Percentiles rank a stretch among this genome's conserved stretches.
Conservation (phyloP, 2,329 filamentous ascomycete genomes). For the Orbilia ellipsospora region DNA sequence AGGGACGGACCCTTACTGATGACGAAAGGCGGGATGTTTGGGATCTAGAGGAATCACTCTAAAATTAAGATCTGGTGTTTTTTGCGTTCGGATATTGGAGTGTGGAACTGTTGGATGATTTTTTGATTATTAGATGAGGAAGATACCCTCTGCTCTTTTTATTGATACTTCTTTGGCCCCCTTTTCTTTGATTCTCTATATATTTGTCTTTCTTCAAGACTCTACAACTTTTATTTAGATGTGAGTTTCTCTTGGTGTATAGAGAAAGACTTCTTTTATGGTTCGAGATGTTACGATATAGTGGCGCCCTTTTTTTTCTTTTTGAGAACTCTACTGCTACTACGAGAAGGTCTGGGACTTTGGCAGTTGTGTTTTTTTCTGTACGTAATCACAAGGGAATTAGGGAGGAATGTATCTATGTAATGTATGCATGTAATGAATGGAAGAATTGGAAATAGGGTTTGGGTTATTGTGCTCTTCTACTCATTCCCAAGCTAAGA, state of each 20-base stretch:
- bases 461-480: too few relatives aligned
- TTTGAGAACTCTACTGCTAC: conserved; percentile 16
- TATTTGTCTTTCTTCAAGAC: conserved; percentile 24
- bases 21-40: conserved; percentile 44
- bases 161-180: conserved; percentile 20
- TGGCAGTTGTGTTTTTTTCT: conserved; percentile 5
- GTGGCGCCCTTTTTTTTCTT: conserved; percentile 42
- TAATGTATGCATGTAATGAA: not conserved
- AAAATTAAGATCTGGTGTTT: conserved; percentile 25
- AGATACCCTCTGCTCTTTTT: conserved; percentile 52
- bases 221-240: conserved; percentile 36
- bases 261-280: conserved; percentile 27
- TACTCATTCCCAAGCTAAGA: too few relatives aligned
- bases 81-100: conserved; percentile 17
- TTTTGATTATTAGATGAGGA: conserved; percentile 32
- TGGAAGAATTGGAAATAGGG: too few relatives aligned
- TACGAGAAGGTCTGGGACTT: conserved; percentile 25
- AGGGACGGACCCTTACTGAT: conserved; percentile 60
- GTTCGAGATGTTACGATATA: conserved; percentile 20
- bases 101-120: conserved; percentile 26
- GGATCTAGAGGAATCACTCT: conserved; percentile 14
- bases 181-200: conserved; percentile 27
- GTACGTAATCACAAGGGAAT: not conserved
- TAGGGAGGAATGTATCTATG: not conserved
- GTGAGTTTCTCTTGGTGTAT: conserved; percentile 40